Percentiles rank a stretch among this genome's conserved stretches.
These are phyloP conservation scores for Fusarium kyushuense DNA, from an alignment of 2,329 filamentous ascomycete species.

Conservation along the genomic window DNA sequence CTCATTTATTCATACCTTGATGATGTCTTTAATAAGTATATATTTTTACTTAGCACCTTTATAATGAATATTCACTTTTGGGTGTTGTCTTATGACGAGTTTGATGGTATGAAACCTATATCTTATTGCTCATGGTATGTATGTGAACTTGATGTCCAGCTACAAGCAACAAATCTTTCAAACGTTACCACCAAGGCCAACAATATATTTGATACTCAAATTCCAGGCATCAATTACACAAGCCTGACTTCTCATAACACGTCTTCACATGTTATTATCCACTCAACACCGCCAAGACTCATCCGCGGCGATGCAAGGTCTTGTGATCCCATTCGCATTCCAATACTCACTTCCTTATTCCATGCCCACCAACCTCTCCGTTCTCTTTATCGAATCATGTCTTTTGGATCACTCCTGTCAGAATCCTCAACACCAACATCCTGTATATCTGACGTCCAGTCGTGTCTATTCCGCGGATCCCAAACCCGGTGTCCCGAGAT, in stretches of 20 bases:
- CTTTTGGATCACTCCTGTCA: constrained; percentile 22
- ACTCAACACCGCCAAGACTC: neutral
- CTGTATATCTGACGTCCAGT: neutral
- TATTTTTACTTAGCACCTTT: too few relatives aligned
- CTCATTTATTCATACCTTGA: neutral
- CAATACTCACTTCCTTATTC: neutral
- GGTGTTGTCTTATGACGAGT: neutral
- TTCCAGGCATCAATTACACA: neutral
- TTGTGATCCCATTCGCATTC: constrained; percentile 12
- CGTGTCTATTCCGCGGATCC: constrained; percentile 36
- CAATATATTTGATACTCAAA: neutral
- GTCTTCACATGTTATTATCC: neutral
- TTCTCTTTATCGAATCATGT: neutral
- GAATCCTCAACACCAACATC: neutral
- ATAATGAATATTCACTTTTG: too few relatives aligned
- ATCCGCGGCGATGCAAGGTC: neutral
- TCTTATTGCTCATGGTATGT: too few relatives aligned
- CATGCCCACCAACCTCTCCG: neutral
- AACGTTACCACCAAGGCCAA: neutral
- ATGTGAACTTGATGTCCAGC: too few relatives aligned
- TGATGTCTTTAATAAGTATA: neutral
- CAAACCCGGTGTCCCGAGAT: constrained; percentile 11
- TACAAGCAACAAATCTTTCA: too few relatives aligned
- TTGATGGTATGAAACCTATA: too few relatives aligned
- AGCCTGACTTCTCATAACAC: neutral